These are phyloP conservation scores for Solanum appendiculatum DNA, from an alignment of 257 asterid genomes.

Conservation along the genomic window DNA sequence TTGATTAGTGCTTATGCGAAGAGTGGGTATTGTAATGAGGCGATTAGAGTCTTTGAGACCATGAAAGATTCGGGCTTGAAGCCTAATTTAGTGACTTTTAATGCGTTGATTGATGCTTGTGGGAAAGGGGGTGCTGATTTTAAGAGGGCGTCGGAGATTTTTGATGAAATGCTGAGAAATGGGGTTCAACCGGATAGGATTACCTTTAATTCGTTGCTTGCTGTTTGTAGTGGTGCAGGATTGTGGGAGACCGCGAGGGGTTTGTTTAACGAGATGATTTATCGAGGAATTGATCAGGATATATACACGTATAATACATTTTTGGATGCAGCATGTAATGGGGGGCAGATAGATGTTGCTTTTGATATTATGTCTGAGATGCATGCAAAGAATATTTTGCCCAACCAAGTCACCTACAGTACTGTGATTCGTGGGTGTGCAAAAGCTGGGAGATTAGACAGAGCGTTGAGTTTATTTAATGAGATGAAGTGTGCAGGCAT, in stretches of 20 bases:
- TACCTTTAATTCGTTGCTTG: slow-evolving; percentile 84
- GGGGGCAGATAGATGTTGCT: slow-evolving; percentile 74
- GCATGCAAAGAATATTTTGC: slow-evolving; percentile 51
- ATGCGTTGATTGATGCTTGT: slow-evolving; percentile 89
- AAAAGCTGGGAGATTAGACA: slow-evolving; percentile 59
- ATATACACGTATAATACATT: slow-evolving; percentile 82
- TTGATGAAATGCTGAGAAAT: slow-evolving; percentile 57
- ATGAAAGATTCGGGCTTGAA: slow-evolving; percentile 80
- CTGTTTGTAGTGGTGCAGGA: slow-evolving; percentile 91
- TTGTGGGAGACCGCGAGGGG: slow-evolving; percentile 63
- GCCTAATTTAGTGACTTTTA: slow-evolving; percentile 83
- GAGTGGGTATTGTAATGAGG: slow-evolving; percentile 77
- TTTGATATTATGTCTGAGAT: slow-evolving; percentile 73
- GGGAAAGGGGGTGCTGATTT: slow-evolving; percentile 94
- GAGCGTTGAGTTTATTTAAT: slow-evolving; percentile 58
- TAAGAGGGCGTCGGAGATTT: slow-evolving; percentile 66
- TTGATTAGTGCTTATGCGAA: slow-evolving; percentile 83
- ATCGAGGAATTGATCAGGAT: slow-evolving; percentile 72
- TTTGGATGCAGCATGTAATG: slow-evolving; percentile 78
- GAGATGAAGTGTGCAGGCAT: slow-evolving; percentile 88
- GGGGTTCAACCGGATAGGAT: slow-evolving; percentile 86
- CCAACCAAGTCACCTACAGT: slow-evolving; percentile 85
- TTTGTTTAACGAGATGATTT: slow-evolving; percentile 69
- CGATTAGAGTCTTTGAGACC: slow-evolving; percentile 50
- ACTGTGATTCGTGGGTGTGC: slow-evolving; percentile 95